Evolutionary conservation across 768 basidiomycete genomes (phyloP).

Genomic region (Chalciporus sphaerocephalus): DNA sequence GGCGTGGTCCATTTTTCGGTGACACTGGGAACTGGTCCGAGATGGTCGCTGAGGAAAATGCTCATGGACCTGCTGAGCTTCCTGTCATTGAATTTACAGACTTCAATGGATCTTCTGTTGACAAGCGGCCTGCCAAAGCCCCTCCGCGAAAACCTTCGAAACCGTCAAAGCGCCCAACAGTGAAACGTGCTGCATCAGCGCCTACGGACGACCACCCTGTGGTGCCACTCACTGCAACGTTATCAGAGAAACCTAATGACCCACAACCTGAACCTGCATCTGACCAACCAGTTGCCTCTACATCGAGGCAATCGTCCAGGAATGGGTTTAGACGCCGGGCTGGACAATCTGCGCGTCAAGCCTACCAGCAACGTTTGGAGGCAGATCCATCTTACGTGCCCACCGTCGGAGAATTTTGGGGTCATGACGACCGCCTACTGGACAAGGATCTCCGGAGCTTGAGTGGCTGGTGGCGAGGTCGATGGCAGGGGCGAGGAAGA

Average conservation of each 20-base stretch:
- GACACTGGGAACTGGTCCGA: conserved; percentile 68
- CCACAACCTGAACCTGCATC: conserved; percentile 18
- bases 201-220: conserved; percentile 27
- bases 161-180: conserved; percentile 34
- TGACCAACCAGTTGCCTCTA: conserved; percentile 37
- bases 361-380: conserved; percentile 78
- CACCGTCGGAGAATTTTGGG: conserved; percentile 90
- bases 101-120: conserved; percentile 33
- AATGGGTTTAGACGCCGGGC: conserved; percentile 33
- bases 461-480: conserved; percentile 84
- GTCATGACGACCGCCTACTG: conserved; percentile 86
- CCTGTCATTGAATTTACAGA: conserved; percentile 82
- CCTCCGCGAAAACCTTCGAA: conserved; percentile 42
- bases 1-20: conserved; percentile 49
- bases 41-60: conserved; percentile 72
- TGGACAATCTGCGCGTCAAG: conserved; percentile 72
- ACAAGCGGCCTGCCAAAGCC: conserved; percentile 37
- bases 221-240: conserved; percentile 9
- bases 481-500: conserved; percentile 67
- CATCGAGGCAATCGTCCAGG: conserved; percentile 33
- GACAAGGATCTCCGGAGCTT: conserved; percentile 78
- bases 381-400: conserved; percentile 87
- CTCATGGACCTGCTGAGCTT: conserved; percentile 59
- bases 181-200: conserved; percentile 33
- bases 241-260: conserved; percentile 14